Evolutionary conservation across 2,329 filamentous ascomycete species (phyloP), one percentile per base, ranked within the genome.

Genomic region (Exophiala alcalophila): DNA sequence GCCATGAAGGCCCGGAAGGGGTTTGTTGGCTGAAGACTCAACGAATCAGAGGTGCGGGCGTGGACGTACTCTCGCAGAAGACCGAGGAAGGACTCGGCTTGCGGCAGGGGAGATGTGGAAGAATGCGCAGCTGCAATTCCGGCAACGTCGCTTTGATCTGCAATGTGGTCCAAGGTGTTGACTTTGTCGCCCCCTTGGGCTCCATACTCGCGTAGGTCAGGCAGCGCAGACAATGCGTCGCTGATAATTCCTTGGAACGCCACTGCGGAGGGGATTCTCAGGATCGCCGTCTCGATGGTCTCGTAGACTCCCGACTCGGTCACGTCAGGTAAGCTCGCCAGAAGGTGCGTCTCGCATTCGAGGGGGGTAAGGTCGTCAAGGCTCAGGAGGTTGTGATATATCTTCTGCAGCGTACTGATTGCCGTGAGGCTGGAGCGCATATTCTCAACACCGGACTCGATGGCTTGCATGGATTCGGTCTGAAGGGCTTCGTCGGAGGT

Each of bases 401-500:
- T 21, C 14, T 26, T 26, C 30, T 29, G 26, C 11, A 49, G 37
- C 8, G 44, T 37, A 5, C n/a, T 11, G 30, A 45, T 25, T 7
- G 44, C 44, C 8, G 20, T 25, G 6, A 47, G 38, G 14, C 32
- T 31, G 14, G 38, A 46, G 5, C 38, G 30, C 31, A 49, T 31
- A 16, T 20, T n/a, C 6, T 42, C 35, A 26, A 69, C 65, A 4
- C 70, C 69, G 4, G 53, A 36, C 12, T 57, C 33, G 5, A 80
- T 47, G 25, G 67, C 56, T 19, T 65, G 45, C 7, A 57, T 48
- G 3, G 68, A 60, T 25, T 71, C 60, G 4, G 65, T 54, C 23
- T 73, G 66, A 4, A 82, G 64, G 23, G 56, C 59, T 8, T 65
- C 47, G 48, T 82, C 69, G 11, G 71, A 68, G 14, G 76, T 65